A percentile compares a stretch with the other conserved stretches of the same genome.
phyloP scores from a whole-genome alignment of 1,284 basidiomycete species.

The Apiotrichum brassicae region DNA sequence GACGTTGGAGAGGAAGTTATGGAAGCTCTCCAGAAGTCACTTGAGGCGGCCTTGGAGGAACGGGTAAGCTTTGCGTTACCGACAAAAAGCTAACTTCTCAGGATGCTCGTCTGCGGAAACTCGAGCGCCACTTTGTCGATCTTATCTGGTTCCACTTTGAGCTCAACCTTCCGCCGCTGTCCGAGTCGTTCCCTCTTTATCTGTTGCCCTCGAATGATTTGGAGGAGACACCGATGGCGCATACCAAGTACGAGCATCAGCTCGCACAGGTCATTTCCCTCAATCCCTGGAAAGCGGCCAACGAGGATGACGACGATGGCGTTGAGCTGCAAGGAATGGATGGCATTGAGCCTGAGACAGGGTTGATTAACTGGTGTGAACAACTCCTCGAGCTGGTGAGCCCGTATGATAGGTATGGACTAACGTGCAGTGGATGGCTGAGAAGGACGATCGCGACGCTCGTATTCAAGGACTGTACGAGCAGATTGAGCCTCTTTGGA shows the following conservation, averaged over 20 bases:
- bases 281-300: conserved; percentile 19
- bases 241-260: conserved; percentile 25
- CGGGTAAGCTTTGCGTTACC: conserved; percentile 30
- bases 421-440: conserved; percentile 30
- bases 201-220: conserved; percentile 23
- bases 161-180: conserved; percentile 33
- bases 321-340: conserved; percentile 32
- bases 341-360: conserved; percentile 40
- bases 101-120: conserved; percentile 25
- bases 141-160: conserved; percentile 41
- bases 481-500: conserved; percentile 44
- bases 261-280: conserved; percentile 22
- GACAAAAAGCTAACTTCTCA: conserved; percentile 10
- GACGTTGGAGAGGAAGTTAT: conserved; percentile 36
- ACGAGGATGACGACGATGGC: conserved; percentile 26
- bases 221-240: conserved; percentile 31
- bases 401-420: neutral
- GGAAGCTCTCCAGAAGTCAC: conserved; percentile 24
- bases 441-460: conserved; percentile 32
- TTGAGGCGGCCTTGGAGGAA: conserved; percentile 31
- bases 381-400: conserved; percentile 30
- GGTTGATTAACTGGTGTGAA: conserved; percentile 37
- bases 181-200: conserved; percentile 23
- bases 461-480: conserved; percentile 44
- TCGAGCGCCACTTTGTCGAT: conserved; percentile 35